Conservation (phyloP, 2,329 filamentous ascomycete genomes). For the Alternaria panax region DNA sequence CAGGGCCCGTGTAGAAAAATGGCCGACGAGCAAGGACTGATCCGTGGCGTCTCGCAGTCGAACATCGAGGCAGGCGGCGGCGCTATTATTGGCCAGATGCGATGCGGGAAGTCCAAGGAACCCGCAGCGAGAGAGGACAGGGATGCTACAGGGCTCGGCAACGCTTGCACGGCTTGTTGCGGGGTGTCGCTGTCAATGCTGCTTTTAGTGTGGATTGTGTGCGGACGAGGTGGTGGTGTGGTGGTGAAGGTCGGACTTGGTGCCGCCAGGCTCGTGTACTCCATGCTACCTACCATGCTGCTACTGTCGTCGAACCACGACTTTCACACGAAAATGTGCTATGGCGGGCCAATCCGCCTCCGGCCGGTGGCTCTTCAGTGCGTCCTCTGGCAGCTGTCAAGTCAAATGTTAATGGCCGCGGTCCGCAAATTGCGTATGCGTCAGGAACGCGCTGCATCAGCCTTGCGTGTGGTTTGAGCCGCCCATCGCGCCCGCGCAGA, state of each 20-base stretch:
- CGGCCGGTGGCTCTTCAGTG: conserved; percentile 36
- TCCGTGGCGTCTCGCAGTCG: conserved; percentile 49
- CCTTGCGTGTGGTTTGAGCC: conserved; percentile 45
- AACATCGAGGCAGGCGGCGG: conserved; percentile 43
- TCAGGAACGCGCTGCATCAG: conserved; percentile 53
- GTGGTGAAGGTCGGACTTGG: conserved; percentile 32
- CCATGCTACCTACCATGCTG: conserved; percentile 30
- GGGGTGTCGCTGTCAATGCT: conserved; percentile 46
- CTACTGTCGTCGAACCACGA: conserved; percentile 39
- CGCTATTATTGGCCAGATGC: conserved; percentile 48
- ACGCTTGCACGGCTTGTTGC: conserved; percentile 50
- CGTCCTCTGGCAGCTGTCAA: conserved; percentile 43
- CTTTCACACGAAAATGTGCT: conserved; percentile 12
- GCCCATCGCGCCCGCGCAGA: conserved; percentile 42
- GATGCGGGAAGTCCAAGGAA: conserved; percentile 50
- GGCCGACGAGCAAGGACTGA: conserved; percentile 50
- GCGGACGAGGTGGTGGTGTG: conserved; percentile 24
- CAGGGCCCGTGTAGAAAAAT: conserved; percentile 49
- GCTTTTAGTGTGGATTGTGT: conserved; percentile 34
- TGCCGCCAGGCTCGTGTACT: conserved; percentile 33
- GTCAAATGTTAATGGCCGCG: conserved; percentile 43
- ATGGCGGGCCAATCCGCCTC: conserved; percentile 2
- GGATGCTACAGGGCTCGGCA: conserved; percentile 50
- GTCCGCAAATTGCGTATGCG: conserved; percentile 53
- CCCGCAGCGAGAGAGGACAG: conserved; percentile 39